Base-by-base conservation (phyloP, 2,329 filamentous ascomycete species). In the Xylaria sp. region DNA sequence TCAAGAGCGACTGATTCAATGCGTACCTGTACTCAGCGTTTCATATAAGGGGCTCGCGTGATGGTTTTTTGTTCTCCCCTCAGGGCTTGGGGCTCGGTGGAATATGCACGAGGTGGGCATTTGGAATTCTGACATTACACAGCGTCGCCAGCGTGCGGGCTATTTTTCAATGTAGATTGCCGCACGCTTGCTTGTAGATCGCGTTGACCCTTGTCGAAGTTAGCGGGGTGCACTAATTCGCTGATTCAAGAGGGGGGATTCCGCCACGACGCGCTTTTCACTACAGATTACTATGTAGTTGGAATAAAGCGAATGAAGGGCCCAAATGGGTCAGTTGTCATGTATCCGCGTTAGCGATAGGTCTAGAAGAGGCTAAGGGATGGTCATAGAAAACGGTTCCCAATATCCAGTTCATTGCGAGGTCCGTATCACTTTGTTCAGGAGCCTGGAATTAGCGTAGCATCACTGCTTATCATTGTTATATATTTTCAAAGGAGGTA, bases 171-270 rank as follows among this genome's bases (percentile, higher is more conserved):
- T 58, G 39, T 7, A 58, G 43, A 60, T 48, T 25, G 25, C 57
- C 57, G 30, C 18, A 13, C n/a, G 30, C 32, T 48, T 60, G 43
- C 43, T 23, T 60, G 4, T 60, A 46, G 57, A 48, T 60, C 57
- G 41, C 20, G 30, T 30, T 4, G 12, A 56, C 20, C 52, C 52
- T 39, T 36, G 52, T 56, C 32, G 32, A 20, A 10, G 28, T 15
- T n/a, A 9, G 50, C 25, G 50, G 50, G 50, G 4, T 53, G 30
- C n/a, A 20, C 50, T 12, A 18, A 18, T 20, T 34, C 53, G 50
- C 18, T n/a, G n/a, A 53, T 9, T 4, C n/a, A 7, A 34, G 30
- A 53, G 18, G 30, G 30, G 15, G 30, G 9, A 53, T 2, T 34
- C 30, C 50, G 9, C 34, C 18, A 13, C 28, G 4, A 34, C 15